Conservation (phyloP, 352 stramenopile species). For the Phytophthora lateralis region DNA sequence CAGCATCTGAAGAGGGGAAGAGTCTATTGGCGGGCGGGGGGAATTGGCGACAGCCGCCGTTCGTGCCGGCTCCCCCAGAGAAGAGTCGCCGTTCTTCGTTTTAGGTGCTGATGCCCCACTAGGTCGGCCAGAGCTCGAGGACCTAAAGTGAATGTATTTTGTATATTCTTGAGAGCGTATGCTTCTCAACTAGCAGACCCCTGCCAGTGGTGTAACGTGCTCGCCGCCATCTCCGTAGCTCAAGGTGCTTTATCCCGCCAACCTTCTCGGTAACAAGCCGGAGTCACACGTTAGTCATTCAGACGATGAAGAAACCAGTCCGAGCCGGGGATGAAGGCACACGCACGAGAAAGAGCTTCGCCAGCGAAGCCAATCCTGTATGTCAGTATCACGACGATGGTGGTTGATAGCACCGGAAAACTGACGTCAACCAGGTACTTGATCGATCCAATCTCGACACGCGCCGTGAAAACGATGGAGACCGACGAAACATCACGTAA, state of each 20-base stretch:
- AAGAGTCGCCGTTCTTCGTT: constrained; percentile 38
- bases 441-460: too few species aligned
- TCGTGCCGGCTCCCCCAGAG: constrained; percentile 28
- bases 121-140: constrained; percentile 15
- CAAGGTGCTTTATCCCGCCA: background rate
- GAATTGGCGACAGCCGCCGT: constrained; percentile 26
- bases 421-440: constrained; percentile 26
- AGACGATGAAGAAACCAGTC: too few species aligned
- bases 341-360: too few species aligned
- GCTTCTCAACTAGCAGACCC: constrained; percentile 3
- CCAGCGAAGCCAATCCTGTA: constrained; percentile 10
- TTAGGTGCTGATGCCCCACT: constrained; percentile 27
- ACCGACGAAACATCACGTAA: too few species aligned
- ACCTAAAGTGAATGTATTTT: constrained; percentile 38
- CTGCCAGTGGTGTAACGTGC: too few species aligned
- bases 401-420: too few species aligned
- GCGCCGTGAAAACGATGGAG: too few species aligned
- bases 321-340: too few species aligned
- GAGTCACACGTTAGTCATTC: too few species aligned
- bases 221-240: too few species aligned
- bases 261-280: constrained; percentile 1
- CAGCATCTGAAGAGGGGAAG: constrained; percentile 37
- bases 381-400: too few species aligned
- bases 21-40: constrained; percentile 23
- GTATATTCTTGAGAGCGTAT: constrained; percentile 29